Evolutionary conservation across 179 eudicot species (phyloP), one percentile per base, ranked within the genome.

Genomic region (Dionaea muscipula): DNA sequence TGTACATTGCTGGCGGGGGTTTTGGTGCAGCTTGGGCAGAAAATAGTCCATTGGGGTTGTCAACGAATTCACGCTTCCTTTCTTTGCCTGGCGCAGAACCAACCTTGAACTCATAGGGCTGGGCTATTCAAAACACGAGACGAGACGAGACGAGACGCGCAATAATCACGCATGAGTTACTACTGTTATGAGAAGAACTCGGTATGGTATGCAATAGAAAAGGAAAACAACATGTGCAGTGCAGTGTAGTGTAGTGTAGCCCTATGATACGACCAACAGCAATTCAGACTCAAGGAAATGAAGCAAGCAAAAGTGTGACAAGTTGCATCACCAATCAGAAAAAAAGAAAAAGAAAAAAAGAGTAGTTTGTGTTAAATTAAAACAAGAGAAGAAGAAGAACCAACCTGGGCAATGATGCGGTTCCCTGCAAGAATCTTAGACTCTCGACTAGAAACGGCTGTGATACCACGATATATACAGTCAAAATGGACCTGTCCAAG

Each of bases 11-110:
- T n/a, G 86, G 78, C 31, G 98, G 98, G 53, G 98, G 98, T 73
- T 91, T 91, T 0, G 96, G 98, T 35, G 98, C 84, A 50, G 98
- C 98, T 74, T 91, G 98, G 33, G 98, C 94, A 38, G 98, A 91
- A 78, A 91, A 91, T 50, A 91, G 66, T 18, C 98, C 96, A 60
- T 91, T 91, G 35, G 98, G 75, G 43, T 81, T 91, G 72, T 87
- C 96, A 36, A 78, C 94, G 69, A 61, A 91, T 22, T 91, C 96
- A 20, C 98, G 94, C 73, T 84, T 91, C 43, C 98, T 68, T 70
- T 91, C 98, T 76, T 83, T 82, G 41, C 96, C 98, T 8, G 98
- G 94, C 53, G 72, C 23, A 47, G 94, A 83, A 59, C 98, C 98
- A 41, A 88, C 91, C 80, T 77, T 74, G 80, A 91, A 91, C 75